Conservation (phyloP, 495 filamentous ascomycete genomes). For the Podospora fimiseda region DNA sequence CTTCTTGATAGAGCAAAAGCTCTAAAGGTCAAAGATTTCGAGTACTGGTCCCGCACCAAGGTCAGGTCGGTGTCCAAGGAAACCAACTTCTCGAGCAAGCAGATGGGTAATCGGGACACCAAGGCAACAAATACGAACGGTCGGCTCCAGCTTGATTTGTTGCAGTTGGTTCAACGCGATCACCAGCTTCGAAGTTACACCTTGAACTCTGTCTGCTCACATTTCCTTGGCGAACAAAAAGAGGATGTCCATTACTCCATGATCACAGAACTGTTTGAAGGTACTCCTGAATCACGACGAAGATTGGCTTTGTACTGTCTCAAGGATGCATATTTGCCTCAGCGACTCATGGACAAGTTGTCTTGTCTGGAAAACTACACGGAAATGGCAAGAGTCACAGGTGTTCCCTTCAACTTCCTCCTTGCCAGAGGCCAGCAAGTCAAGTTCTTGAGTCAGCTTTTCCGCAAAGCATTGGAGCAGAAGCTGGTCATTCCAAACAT, state of each 20-base stretch:
- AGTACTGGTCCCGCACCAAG: slow-evolving; percentile 71
- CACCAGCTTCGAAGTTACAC: slow-evolving; percentile 95
- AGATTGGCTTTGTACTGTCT: slow-evolving; percentile 92
- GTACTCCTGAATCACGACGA: slow-evolving; percentile 83
- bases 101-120: slow-evolving; percentile 95
- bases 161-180: slow-evolving; percentile 90
- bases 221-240: slow-evolving; percentile 96
- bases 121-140: slow-evolving; percentile 93
- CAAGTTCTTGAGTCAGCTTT: slow-evolving; percentile 96
- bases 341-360: slow-evolving; percentile 92
- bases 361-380: slow-evolving; percentile 98
- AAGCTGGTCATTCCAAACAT: slow-evolving; percentile 89
- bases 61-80: slow-evolving; percentile 61
- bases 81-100: slow-evolving; percentile 90
- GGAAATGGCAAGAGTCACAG: slow-evolving; percentile 98
- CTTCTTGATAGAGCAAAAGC: slow-evolving; percentile 83
- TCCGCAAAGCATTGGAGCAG: slow-evolving; percentile 87
- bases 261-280: slow-evolving; percentile 97
- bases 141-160: slow-evolving; percentile 83
- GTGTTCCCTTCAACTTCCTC: slow-evolving; percentile 94
- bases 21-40: slow-evolving; percentile 67
- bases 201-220: slow-evolving; percentile 91
- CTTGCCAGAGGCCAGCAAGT: slow-evolving; percentile 91
- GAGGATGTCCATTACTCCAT: slow-evolving; percentile 99
- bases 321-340: slow-evolving; percentile 95